Percentiles rank a stretch among this genome's conserved stretches.
These are phyloP conservation scores for Epipyxis sp. DNA, from an alignment of 108 stramenopile species.

Conservation along the genomic window DNA sequence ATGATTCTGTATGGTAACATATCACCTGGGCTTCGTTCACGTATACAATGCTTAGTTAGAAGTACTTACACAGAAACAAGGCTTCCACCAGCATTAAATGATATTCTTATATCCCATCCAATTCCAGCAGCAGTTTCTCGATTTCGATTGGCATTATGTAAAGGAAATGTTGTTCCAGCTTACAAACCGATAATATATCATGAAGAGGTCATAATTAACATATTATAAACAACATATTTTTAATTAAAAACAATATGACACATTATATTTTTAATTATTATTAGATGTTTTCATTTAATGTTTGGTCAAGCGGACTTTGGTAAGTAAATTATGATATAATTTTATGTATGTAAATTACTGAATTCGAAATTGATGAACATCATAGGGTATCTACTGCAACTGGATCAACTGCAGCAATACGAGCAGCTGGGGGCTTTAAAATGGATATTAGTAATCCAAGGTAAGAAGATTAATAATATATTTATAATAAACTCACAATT, in stretches of 20 bases:
- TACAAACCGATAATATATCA: not conserved
- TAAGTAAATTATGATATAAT: not conserved
- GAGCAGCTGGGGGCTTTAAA: constrained; percentile 75
- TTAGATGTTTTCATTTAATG: constrained; percentile 83
- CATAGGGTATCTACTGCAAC: constrained; percentile 66
- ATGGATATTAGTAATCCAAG: constrained; percentile 67
- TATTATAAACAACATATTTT: not conserved
- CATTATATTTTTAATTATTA: constrained; percentile 68
- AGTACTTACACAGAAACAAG: constrained; percentile 85
- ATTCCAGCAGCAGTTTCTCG: constrained; percentile 83
- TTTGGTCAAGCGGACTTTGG: constrained; percentile 80
- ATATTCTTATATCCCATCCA: constrained; percentile 88
- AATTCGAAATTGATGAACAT: not conserved
- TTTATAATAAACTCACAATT: too few relatives aligned
- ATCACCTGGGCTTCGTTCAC: constrained; percentile 57
- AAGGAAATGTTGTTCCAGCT: constrained; percentile 22
- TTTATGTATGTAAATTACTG: constrained; percentile 1
- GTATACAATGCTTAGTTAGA: constrained; percentile 82
- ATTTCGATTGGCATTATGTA: constrained; percentile 65
- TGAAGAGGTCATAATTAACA: constrained; percentile 34
- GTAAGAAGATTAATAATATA: too few relatives aligned
- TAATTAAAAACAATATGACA: constrained; percentile 57
- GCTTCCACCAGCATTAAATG: constrained; percentile 88
- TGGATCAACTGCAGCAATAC: constrained; percentile 79
- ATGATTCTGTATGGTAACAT: constrained; percentile 68